Evolutionary conservation across 148 eudicot genomes (phyloP), one percentile per base, ranked within the genome.

Genomic region (Cornus kousa): DNA sequence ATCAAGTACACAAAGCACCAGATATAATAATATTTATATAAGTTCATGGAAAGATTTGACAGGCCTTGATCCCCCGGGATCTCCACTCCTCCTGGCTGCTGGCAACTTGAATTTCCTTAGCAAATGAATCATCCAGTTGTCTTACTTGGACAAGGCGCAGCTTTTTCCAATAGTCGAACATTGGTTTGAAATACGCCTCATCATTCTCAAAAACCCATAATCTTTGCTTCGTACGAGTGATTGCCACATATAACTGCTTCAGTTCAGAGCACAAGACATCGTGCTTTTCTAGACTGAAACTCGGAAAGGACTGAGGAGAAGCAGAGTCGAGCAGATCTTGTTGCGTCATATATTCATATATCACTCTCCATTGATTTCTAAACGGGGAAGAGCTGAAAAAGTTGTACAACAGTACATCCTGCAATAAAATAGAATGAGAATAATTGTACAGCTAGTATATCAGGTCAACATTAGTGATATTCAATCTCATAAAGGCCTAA

Each of bases 81-180:
- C 69, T 88, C 91, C 91, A 88, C 65, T 88, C 91, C 76, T 86
- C 91, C 5, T 79, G 83, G 74, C 83, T 84, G 81, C 91, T 88
- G 1, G 83, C 85, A 31, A 78, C 86, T 71, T 88, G 89, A 89
- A 88, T 88, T 32, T 83, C 87, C 46, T 84, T 78, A 8, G 78
- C 87, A 73, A 84, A 83, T 39, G 86, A 76, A 84, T 80, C 83
- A 76, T 87, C 91, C 70, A 88, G 28, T 24, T 67, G 57, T 46
- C 87, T 78, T 14, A 82, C 86, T 79, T 88, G 78, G 74, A 84
- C 89, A 46, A 80, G 76, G 75, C 77, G 77, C 40, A 68, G 19
- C 71, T 78, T 88, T 71, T 78, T 88, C 91, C 91, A 88, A 48
- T 86, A 88, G 55, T 88, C 89, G 77, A 84, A 88, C 85, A 88